These are phyloP conservation scores for Phaeoacremonium minimum DNA, from an alignment of 2,329 filamentous ascomycete genomes.

Conservation along the genomic window DNA sequence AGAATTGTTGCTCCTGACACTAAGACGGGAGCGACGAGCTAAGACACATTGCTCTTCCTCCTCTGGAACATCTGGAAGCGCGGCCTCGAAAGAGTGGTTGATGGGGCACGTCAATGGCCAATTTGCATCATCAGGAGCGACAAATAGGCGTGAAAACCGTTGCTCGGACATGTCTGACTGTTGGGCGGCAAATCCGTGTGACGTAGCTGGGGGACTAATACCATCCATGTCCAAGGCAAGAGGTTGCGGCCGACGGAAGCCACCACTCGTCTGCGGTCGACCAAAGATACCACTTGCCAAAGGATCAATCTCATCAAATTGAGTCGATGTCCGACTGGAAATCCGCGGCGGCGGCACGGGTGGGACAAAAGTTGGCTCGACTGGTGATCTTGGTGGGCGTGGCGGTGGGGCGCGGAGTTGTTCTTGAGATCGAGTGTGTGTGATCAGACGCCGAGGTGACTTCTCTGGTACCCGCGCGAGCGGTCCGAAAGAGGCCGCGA, in stretches of 20 bases:
- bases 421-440: constrained; percentile 44
- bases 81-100: constrained; percentile 31
- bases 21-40: constrained; percentile 34
- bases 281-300: constrained; percentile 28
- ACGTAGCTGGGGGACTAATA: constrained; percentile 15
- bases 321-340: constrained; percentile 48
- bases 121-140: constrained; percentile 31
- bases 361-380: constrained; percentile 27
- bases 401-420: constrained; percentile 42
- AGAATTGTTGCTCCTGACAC: constrained; percentile 41
- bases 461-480: no score
- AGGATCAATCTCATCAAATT: constrained; percentile 37
- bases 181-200: constrained; percentile 20
- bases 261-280: constrained; percentile 38
- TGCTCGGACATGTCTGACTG: constrained; percentile 18
- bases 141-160: constrained; percentile 32
- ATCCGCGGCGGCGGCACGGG: constrained; percentile 46
- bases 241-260: constrained; percentile 39
- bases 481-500: constrained; percentile 5
- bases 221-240: constrained; percentile 22
- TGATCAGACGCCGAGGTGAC: constrained; percentile 26
- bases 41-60: constrained; percentile 50
- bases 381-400: constrained; percentile 45
- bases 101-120: constrained; percentile 37
- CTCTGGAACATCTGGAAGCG: constrained; percentile 57